A percentile compares a stretch with the other conserved stretches of the same genome.
These are phyloP conservation scores for Penicillium soppii DNA, from an alignment of 495 filamentous ascomycete genomes.

Conservation along the genomic window DNA sequence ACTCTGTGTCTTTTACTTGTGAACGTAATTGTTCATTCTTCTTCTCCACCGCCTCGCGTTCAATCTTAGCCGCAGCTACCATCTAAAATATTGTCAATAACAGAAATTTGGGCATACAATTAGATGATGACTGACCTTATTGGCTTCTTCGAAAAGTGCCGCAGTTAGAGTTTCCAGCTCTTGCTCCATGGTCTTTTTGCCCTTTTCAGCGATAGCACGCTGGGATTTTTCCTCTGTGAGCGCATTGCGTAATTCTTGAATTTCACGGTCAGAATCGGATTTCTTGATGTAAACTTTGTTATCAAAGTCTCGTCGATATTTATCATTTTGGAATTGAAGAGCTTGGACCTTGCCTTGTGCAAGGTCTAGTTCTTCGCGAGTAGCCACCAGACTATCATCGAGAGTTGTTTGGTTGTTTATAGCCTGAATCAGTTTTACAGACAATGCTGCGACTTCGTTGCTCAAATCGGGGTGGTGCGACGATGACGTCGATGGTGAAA, in stretches of 20 bases:
- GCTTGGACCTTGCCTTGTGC: conserved; percentile 64
- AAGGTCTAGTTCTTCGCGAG: conserved; percentile 80
- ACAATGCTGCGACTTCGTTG: conserved; percentile 85
- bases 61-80: conserved; percentile 76
- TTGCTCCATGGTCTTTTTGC: conserved; percentile 70
- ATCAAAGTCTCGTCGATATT: conserved; percentile 69
- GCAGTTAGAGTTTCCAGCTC: conserved; percentile 89
- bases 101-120: conserved; percentile 1
- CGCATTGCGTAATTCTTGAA: conserved; percentile 65
- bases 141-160: conserved; percentile 92
- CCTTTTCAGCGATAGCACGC: conserved; percentile 61
- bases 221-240: conserved; percentile 61
- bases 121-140: conserved; percentile 55
- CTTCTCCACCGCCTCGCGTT: conserved; percentile 71
- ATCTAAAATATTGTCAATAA: conserved; percentile 56
- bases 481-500: conserved; percentile 38
- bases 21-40: conserved; percentile 77
- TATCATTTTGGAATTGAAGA: conserved; percentile 65
- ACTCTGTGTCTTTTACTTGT: conserved; percentile 80
- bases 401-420: conserved; percentile 96
- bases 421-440: conserved; percentile 92
- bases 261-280: conserved; percentile 66
- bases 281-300: conserved; percentile 69
- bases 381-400: conserved; percentile 81
- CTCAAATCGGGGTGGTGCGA: conserved; percentile 75